Evolutionary conservation across 106 monocot genomes (phyloP).

Genomic region (Agapanthus africanus): DNA sequence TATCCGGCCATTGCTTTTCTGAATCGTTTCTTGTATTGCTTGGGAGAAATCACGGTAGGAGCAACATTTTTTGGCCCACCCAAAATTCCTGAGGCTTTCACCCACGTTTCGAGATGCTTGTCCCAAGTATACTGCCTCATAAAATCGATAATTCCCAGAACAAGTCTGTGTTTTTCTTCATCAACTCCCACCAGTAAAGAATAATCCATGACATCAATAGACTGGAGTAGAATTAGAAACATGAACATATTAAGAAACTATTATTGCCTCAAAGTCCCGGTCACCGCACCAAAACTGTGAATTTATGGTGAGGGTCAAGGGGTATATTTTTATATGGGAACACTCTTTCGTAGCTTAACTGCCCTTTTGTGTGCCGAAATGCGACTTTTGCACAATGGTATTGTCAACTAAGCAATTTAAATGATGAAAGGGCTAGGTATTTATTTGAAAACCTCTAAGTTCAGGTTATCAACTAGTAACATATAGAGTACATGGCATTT

Average conservation of each 20-base stretch:
- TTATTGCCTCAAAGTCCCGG: no score
- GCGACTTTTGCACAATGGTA: no score
- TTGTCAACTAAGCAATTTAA: no score
- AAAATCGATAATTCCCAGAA: constrained; percentile 71
- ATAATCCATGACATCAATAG: constrained; percentile 78
- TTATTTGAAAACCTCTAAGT: no score
- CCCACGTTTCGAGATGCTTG: constrained; percentile 73
- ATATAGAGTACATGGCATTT: no score
- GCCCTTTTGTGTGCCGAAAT: no score
- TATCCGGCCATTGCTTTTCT: constrained; percentile 69
- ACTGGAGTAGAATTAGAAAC: constrained; percentile 20
- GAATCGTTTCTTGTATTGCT: constrained; percentile 72
- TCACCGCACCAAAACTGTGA: no score
- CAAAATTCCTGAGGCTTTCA: constrained; percentile 63
- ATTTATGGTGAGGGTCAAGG: no score
- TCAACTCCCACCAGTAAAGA: constrained; percentile 68
- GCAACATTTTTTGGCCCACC: constrained; percentile 68
- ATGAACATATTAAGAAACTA: background rate
- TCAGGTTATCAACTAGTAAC: no score
- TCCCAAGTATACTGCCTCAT: constrained; percentile 81
- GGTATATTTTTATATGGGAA: no score
- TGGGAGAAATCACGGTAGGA: constrained; percentile 74
- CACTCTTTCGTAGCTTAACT: no score
- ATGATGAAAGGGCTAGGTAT: no score
- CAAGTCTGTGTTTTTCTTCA: constrained; percentile 48